Percentiles rank a stretch among this genome's conserved stretches.
These are phyloP conservation scores for Mortierella claussenii DNA, from an alignment of 192 early-diverging fungal genomes.

Conservation along the genomic window DNA sequence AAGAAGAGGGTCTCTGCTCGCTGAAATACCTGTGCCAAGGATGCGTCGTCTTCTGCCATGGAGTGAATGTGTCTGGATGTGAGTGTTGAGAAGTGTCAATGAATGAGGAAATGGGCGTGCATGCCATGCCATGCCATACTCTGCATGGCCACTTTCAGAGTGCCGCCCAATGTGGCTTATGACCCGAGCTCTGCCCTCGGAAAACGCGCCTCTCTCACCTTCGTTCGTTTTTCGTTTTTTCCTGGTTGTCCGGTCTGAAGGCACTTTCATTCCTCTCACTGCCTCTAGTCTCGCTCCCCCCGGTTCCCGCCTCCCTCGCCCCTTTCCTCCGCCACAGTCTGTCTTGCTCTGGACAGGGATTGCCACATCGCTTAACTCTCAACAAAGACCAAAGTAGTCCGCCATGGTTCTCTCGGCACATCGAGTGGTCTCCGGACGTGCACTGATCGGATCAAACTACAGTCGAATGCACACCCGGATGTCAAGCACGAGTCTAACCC, in stretches of 20 bases:
- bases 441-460: conserved; percentile 45
- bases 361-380: not conserved
- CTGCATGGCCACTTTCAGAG: too few relatives aligned
- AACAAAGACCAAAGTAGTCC: not conserved
- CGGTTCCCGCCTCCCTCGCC: not conserved
- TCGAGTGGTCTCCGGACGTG: conserved; percentile 27
- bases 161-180: not conserved
- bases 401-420: conserved; percentile 9
- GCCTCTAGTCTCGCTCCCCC: not conserved
- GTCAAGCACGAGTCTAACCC: conserved; percentile 7
- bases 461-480: conserved; percentile 14
- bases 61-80: too few relatives aligned
- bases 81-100: too few relatives aligned
- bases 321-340: too few relatives aligned
- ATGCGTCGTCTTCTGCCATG: conserved; percentile 38
- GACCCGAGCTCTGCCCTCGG: not conserved
- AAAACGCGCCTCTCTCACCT: not conserved
- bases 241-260: too few relatives aligned
- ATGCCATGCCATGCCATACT: too few relatives aligned
- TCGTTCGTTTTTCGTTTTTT: not conserved
- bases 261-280: not conserved
- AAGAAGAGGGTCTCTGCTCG: conserved; percentile 37
- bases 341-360: too few relatives aligned
- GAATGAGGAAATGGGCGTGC: too few relatives aligned
- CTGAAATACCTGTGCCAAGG: conserved; percentile 42